These are phyloP conservation scores for Xylaria longipes DNA, from an alignment of 495 filamentous ascomycete genomes.

Conservation along the genomic window DNA sequence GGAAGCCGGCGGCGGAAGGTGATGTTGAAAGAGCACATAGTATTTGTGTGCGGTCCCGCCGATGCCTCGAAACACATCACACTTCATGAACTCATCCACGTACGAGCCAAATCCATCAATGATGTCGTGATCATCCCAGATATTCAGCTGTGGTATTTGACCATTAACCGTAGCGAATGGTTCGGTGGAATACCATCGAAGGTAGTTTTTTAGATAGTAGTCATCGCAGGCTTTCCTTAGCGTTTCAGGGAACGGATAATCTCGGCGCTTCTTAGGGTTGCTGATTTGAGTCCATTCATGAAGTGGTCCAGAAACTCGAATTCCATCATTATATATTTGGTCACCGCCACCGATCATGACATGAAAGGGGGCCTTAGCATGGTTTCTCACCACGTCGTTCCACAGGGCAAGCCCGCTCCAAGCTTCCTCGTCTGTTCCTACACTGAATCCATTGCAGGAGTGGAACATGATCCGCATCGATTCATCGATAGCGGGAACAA, in stretches of 20 bases:
- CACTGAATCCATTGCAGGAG: constrained; percentile 95
- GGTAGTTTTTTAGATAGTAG: constrained; percentile 90
- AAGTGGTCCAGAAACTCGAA: constrained; percentile 82
- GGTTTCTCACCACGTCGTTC: constrained; percentile 83
- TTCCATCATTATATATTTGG: constrained; percentile 93
- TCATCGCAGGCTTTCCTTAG: constrained; percentile 81
- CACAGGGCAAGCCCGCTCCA: constrained; percentile 85
- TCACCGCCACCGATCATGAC: constrained; percentile 97
- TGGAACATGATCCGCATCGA: constrained; percentile 97
- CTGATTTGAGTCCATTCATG: constrained; percentile 78
- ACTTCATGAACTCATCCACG: constrained; percentile 92
- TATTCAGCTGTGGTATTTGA: constrained; percentile 89
- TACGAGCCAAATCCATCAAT: constrained; percentile 95
- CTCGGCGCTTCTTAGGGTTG: constrained; percentile 82
- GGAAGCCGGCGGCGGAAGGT: constrained; percentile 78
- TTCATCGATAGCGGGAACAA: constrained; percentile 75
- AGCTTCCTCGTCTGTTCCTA: constrained; percentile 85
- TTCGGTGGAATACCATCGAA: constrained; percentile 82
- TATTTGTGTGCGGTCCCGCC: constrained; percentile 87
- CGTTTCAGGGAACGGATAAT: constrained; percentile 74
- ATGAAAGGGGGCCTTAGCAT: constrained; percentile 79
- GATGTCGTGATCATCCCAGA: constrained; percentile 95
- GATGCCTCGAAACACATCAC: constrained; percentile 88
- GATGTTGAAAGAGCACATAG: constrained; percentile 94
- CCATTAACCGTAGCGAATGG: constrained; percentile 85